phyloP scores from a whole-genome alignment of 2,329 filamentous ascomycete species.

The Sarocladium strictum region DNA sequence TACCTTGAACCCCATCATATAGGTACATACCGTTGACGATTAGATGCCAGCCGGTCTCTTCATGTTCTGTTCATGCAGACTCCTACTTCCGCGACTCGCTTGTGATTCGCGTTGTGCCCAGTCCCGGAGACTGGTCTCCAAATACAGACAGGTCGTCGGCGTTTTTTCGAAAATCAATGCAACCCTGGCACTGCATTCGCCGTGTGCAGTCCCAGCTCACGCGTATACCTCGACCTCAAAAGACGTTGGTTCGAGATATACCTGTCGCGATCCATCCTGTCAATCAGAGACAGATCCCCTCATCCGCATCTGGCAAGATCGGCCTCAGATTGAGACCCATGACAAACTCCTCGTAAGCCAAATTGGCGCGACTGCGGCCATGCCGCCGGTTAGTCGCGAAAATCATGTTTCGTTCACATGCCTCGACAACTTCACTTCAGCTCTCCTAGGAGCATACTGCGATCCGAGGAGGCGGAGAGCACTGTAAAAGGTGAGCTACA shows the following conservation, averaged over 20 bases:
- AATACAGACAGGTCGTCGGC: background rate
- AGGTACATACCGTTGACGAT: background rate
- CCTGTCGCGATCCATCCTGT: background rate
- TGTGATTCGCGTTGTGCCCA: background rate
- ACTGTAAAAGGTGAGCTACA: conserved; percentile 50
- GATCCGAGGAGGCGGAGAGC: conserved; percentile 84
- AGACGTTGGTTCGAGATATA: background rate
- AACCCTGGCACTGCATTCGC: background rate
- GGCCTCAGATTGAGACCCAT: background rate
- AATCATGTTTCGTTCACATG: background rate
- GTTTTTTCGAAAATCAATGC: background rate
- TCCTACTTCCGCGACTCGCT: background rate
- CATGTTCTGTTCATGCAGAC: background rate
- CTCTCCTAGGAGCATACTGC: conserved; percentile 78
- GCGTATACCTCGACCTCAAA: background rate
- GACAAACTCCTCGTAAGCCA: background rate
- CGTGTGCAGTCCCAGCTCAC: background rate
- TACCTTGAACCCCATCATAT: background rate
- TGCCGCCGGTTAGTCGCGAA: background rate
- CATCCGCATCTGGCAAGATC: background rate
- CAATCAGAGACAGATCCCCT: background rate
- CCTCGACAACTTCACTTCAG: conserved; percentile 38
- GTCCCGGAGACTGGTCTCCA: background rate
- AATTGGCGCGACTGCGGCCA: conserved; percentile 37
- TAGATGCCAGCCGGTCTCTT: background rate